These are phyloP conservation scores for Cytospora schulzeri DNA, from an alignment of 2,329 filamentous ascomycete genomes.

Conservation along the genomic window DNA sequence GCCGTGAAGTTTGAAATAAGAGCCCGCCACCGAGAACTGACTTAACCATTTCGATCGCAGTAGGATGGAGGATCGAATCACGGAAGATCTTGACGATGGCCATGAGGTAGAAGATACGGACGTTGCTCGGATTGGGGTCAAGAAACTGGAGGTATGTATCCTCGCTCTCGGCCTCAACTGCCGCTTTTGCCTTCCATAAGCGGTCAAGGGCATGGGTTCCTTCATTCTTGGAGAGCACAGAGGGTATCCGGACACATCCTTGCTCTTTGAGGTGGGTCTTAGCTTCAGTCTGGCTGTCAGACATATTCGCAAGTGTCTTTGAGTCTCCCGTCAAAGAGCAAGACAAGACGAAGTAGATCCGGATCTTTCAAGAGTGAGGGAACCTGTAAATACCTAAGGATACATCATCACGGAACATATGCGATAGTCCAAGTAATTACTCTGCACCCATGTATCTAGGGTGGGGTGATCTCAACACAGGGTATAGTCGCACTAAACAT, in stretches of 20 bases:
- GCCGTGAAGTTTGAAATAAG: constrained; percentile 41
- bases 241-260: constrained; percentile 23
- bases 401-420: too few species aligned
- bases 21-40: constrained; percentile 35
- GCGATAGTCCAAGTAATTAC: too few species aligned
- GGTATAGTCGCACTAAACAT: too few species aligned
- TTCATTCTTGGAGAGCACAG: constrained; percentile 23
- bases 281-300: not conserved
- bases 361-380: not conserved
- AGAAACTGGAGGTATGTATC: constrained; percentile 22
- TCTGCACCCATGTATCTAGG: too few species aligned
- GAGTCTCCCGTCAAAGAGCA: too few species aligned
- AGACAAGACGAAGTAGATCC: too few species aligned
- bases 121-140: constrained; percentile 29
- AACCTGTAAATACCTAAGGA: not conserved
- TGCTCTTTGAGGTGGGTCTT: constrained; percentile 26
- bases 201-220: constrained; percentile 18
- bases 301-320: not conserved
- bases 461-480: not conserved
- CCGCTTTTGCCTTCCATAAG: constrained; percentile 24
- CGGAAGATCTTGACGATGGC: constrained; percentile 29
- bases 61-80: constrained; percentile 27
- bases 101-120: constrained; percentile 30
- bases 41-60: constrained; percentile 31
- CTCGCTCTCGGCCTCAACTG: constrained; percentile 21